Evolutionary conservation across 2,329 filamentous ascomycete genomes (phyloP), one percentile per base, ranked within the genome.

Genomic region (Tolypocladium pustulatum): DNA sequence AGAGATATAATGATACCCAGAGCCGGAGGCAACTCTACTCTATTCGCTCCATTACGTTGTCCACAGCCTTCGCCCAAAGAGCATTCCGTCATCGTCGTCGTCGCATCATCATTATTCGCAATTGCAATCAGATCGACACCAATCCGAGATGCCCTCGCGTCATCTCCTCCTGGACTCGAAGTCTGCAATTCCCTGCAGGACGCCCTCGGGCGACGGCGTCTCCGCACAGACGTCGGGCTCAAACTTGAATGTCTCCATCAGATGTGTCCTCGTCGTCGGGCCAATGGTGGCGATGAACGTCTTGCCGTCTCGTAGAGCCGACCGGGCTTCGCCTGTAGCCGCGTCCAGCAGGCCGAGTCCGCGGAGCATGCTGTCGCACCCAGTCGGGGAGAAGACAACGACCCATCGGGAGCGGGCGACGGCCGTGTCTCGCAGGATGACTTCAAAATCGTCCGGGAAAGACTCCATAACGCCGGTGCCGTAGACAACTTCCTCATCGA

Each of bases 211-310:
- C 69, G 84, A 96, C 1, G 94, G 94, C 66, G 80, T 87, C 66
- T 83, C 83, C 1, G 94, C 90, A 71, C 88, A 95, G n/a, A 89
- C 88, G 68, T 93, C 86, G 1, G 90, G 85, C 65, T 85, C 79
- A 62, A 86, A 88, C 0, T 75, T 82, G 69, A 91, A 90, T 1
- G 78, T 80, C 25, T 78, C 76, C 20, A 76, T 70, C 52, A 99
- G 74, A 73, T 90, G 86, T 64, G 91, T 85, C 62, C 87, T 81
- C 13, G 94, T 99, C 22, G 94, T 99, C 15, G 94, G 93, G 0
- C 94, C 94, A 72, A 99, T 99, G 0, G 92, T 95, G 17, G 88
- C 90, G 61, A 97, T 78, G 62, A 82, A 85, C 1, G 85, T 87
- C 56, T 71, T 78, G 12, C 73, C 74, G 34, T 70, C 68, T 37